Conservation (phyloP, 768 basidiomycete species). For the Lactarius evosmus region DNA sequence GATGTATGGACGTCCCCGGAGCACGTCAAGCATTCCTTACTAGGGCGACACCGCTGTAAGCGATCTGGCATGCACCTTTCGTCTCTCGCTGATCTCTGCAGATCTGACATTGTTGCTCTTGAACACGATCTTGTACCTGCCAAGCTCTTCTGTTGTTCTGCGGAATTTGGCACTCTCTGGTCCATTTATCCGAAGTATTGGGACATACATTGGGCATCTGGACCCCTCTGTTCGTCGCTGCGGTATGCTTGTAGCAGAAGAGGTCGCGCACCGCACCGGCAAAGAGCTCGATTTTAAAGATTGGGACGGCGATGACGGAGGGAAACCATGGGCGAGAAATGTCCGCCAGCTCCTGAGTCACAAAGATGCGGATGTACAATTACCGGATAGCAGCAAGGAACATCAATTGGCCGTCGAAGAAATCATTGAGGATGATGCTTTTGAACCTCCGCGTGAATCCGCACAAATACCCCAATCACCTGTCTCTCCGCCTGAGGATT, state of each 20-base stretch:
- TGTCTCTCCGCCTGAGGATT: conserved; percentile 32
- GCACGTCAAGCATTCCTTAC: conserved; percentile 75
- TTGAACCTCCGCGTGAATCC: conserved; percentile 1
- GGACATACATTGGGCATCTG: conserved; percentile 72
- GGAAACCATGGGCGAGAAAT: conserved; percentile 59
- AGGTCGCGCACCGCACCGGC: conserved; percentile 57
- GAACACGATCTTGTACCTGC: conserved; percentile 58
- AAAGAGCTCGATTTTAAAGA: conserved; percentile 74
- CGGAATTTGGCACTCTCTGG: conserved; percentile 50
- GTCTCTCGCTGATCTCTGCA: conserved; percentile 33
- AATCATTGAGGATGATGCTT: background rate
- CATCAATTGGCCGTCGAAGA: background rate
- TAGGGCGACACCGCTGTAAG: conserved; percentile 75
- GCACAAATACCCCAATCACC: background rate
- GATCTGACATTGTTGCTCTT: conserved; percentile 75
- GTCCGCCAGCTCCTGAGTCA: conserved; percentile 52
- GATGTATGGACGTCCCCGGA: conserved; percentile 73
- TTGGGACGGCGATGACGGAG: conserved; percentile 77
- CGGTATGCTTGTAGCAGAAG: conserved; percentile 91
- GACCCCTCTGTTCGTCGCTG: conserved; percentile 75
- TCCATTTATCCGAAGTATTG: conserved; percentile 64
- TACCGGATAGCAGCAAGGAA: conserved; percentile 17
- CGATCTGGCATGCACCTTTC: conserved; percentile 20
- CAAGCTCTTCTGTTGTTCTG: conserved; percentile 45
- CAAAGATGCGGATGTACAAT: conserved; percentile 50